These are phyloP conservation scores for Beauveria scarabaeidicola DNA, from an alignment of 2,329 filamentous ascomycete species.

Conservation along the genomic window DNA sequence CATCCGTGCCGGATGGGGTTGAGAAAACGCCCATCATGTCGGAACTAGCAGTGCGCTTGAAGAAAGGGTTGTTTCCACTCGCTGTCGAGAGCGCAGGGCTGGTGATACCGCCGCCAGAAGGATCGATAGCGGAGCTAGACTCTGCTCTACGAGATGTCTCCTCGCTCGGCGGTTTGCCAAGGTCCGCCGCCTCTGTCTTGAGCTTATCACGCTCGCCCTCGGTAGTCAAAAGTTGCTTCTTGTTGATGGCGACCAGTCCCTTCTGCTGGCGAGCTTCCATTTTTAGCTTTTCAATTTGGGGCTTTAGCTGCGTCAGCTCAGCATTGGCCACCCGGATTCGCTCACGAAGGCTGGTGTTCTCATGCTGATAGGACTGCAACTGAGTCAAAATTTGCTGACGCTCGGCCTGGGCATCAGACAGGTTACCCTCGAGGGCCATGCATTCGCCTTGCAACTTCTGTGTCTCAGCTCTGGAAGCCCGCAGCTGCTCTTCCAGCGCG, in stretches of 20 bases:
- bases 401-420: conserved; percentile 74
- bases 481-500: conserved; percentile 74
- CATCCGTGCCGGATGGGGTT: conserved; percentile 52
- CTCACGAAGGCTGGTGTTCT: conserved; percentile 79
- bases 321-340: conserved; percentile 75
- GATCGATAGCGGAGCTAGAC: conserved; percentile 40
- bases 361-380: conserved; percentile 78
- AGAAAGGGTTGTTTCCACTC: conserved; percentile 91
- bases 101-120: conserved; percentile 40
- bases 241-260: conserved; percentile 94
- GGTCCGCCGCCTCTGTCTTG: conserved; percentile 66
- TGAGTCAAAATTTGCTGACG: conserved; percentile 67
- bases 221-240: conserved; percentile 87
- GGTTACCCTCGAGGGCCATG: conserved; percentile 70
- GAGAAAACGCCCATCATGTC: conserved; percentile 49
- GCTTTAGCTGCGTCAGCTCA: conserved; percentile 76
- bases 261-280: conserved; percentile 92
- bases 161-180: conserved; percentile 54
- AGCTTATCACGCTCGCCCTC: conserved; percentile 85
- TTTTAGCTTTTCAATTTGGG: conserved; percentile 86
- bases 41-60: conserved; percentile 59
- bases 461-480: conserved; percentile 67
- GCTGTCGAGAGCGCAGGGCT: conserved; percentile 62
- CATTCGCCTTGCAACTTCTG: conserved; percentile 78
- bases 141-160: conserved; percentile 47